phyloP scores from a whole-genome alignment of 768 basidiomycete genomes.

The Pleurotus pulmonarius region DNA sequence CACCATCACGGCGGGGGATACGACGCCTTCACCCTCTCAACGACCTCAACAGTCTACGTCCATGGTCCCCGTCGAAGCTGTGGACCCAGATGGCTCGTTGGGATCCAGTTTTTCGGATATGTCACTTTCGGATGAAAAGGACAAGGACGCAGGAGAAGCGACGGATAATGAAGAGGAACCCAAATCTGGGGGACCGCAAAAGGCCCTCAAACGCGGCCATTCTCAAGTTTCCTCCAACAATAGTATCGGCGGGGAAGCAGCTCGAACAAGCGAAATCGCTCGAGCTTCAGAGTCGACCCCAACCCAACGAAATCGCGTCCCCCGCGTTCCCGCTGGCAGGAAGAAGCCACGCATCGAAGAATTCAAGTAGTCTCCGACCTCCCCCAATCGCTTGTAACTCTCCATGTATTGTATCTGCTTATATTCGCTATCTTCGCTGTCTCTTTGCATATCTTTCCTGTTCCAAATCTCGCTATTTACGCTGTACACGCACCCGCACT shows the following conservation, averaged over 20 bases:
- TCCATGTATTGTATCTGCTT: no score
- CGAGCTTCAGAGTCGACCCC: neutral
- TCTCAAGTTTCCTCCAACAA: constrained; percentile 1
- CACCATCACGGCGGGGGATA: neutral
- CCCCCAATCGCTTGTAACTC: no score
- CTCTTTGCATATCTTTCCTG: no score
- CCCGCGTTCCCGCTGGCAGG: neutral
- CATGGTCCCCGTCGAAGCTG: neutral
- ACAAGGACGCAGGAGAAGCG: neutral
- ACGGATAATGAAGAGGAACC: neutral
- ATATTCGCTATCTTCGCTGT: no score
- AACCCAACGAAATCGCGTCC: neutral
- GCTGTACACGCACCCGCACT: no score
- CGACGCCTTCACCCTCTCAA: neutral
- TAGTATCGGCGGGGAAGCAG: neutral
- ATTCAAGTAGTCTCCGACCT: no score
- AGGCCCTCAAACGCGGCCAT: constrained; percentile 2
- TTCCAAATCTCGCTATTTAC: no score
- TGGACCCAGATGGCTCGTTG: neutral
- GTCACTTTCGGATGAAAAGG: neutral
- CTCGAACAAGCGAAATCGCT: neutral
- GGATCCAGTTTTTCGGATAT: constrained; percentile 6
- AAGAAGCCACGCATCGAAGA: neutral
- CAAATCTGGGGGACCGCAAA: neutral
- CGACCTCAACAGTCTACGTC: no score